Evolutionary conservation across 148 eudicot species (phyloP).

Genomic region (Silene uniflora): DNA sequence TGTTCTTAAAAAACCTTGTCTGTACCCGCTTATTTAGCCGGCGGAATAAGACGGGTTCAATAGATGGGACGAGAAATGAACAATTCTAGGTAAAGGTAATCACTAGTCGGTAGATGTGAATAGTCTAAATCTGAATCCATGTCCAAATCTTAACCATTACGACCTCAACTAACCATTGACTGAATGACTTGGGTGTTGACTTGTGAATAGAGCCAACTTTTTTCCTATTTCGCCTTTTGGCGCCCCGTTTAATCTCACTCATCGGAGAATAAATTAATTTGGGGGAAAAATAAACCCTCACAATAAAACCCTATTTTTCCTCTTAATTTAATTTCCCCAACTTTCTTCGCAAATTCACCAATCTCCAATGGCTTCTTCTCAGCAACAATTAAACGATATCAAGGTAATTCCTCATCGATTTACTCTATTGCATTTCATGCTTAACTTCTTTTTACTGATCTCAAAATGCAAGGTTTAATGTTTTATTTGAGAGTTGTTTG

Average conservation of each 20-base stretch:
- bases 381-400: constrained; percentile 4
- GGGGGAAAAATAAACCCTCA: neutral
- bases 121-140: too few relatives aligned
- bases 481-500: neutral
- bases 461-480: neutral
- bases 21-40: too few relatives aligned
- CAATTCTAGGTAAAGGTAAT: too few relatives aligned
- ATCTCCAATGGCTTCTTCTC: constrained; percentile 1
- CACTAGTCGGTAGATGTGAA: too few relatives aligned
- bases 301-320: neutral
- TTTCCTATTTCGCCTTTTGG: neutral
- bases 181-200: neutral
- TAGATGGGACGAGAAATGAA: too few relatives aligned
- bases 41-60: too few relatives aligned
- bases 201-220: neutral
- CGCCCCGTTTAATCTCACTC: neutral
- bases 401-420: neutral
- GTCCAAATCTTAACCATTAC: too few relatives aligned
- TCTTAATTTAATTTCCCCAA: neutral
- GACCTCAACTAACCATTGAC: neutral
- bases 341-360: neutral
- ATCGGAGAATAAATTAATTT: neutral
- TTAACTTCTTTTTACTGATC: neutral
- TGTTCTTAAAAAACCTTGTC: too few relatives aligned
- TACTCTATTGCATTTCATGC: neutral